phyloP scores from a whole-genome alignment of 805 yeast species.

The Candida chilensis region DNA sequence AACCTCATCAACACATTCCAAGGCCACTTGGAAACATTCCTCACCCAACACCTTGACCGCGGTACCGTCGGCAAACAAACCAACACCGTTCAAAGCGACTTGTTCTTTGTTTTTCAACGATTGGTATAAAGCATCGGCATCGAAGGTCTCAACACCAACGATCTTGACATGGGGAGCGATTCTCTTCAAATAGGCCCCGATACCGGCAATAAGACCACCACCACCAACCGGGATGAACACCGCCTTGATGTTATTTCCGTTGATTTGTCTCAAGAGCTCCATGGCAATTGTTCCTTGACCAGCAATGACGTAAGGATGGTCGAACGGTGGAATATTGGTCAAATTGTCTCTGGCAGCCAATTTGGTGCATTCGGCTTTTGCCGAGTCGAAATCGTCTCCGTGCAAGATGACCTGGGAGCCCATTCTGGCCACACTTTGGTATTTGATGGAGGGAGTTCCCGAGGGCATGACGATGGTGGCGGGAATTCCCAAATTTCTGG shows the following conservation, averaged over 20 bases:
- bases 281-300: slow-evolving; percentile 98
- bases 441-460: slow-evolving; percentile 93
- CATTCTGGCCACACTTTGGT: slow-evolving; percentile 79
- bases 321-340: slow-evolving; percentile 95
- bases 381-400: slow-evolving; percentile 94
- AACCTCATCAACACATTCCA: slow-evolving; percentile 80
- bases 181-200: slow-evolving; percentile 83
- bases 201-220: slow-evolving; percentile 91
- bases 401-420: slow-evolving; percentile 90
- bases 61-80: slow-evolving; percentile 98
- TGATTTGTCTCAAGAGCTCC: slow-evolving; percentile 84
- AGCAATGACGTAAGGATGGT: slow-evolving; percentile 96
- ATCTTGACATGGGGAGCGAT: slow-evolving; percentile 96
- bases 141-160: slow-evolving; percentile 93
- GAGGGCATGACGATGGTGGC: slow-evolving; percentile 98
- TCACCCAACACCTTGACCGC: slow-evolving; percentile 88
- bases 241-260: slow-evolving; percentile 69
- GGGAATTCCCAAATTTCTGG: slow-evolving; percentile 75
- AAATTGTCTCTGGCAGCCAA: slow-evolving; percentile 61
- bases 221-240: slow-evolving; percentile 95
- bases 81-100: slow-evolving; percentile 60
- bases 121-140: slow-evolving; percentile 86
- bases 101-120: slow-evolving; percentile 51
- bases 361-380: slow-evolving; percentile 82
- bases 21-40: slow-evolving; percentile 80